Percentiles rank a stretch among this genome's conserved stretches.
Evolutionary conservation across 768 basidiomycete genomes (phyloP).

Genomic region (Trametes maxima): DNA sequence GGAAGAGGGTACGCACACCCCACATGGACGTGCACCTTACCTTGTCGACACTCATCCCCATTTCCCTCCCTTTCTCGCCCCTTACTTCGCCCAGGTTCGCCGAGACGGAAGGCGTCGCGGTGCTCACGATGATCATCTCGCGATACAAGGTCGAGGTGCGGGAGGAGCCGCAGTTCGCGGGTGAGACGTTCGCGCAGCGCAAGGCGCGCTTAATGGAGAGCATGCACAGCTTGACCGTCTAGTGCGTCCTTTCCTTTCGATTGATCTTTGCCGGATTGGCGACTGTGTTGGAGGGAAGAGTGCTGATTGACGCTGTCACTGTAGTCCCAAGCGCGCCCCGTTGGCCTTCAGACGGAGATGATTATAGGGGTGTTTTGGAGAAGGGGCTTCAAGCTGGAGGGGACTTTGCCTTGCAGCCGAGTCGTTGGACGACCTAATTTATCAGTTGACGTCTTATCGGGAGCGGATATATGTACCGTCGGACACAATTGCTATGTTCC

Average conservation of each 20-base stretch:
- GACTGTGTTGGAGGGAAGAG: conserved; percentile 28
- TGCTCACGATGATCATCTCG: conserved; percentile 50
- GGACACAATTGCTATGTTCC: no score
- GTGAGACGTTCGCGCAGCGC: conserved; percentile 50
- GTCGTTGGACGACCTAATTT: no score
- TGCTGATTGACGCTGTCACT: background rate
- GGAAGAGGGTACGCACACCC: conserved; percentile 43
- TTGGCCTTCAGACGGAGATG: conserved; percentile 10
- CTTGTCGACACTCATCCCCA: background rate
- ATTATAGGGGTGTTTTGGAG: background rate
- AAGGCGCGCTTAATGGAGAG: conserved; percentile 33
- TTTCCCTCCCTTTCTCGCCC: background rate
- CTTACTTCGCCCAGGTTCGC: conserved; percentile 33
- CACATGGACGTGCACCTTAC: background rate
- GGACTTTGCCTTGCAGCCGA: no score
- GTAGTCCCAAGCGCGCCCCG: conserved; percentile 6
- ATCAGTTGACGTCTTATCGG: no score
- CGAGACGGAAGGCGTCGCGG: conserved; percentile 53
- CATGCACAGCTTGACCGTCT: conserved; percentile 25
- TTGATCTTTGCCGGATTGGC: no score
- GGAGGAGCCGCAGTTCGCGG: conserved; percentile 37
- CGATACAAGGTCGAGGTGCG: conserved; percentile 45
- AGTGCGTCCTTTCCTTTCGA: conserved; percentile 20
- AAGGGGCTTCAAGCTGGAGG: no score
- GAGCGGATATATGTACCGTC: no score